Evolutionary conservation across 495 filamentous ascomycete species (phyloP).

Genomic region (Arthonia radiata): DNA sequence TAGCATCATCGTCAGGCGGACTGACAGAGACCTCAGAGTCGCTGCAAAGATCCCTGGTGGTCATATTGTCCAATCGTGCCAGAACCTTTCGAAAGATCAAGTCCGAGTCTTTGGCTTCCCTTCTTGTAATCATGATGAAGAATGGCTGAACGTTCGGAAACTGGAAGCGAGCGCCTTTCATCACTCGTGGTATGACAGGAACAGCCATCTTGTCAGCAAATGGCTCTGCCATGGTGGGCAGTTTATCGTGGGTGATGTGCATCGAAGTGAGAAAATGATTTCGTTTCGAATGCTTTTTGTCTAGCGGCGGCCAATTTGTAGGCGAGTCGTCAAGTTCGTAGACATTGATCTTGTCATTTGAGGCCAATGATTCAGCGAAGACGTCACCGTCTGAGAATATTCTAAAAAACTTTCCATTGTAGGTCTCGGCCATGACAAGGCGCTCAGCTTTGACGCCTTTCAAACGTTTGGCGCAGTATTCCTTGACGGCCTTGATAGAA

Average conservation of each 20-base stretch:
- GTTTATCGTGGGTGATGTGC: no score
- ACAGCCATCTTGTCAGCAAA: constrained; percentile 49
- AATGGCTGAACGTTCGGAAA: no score
- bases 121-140: constrained; percentile 32
- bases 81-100: constrained; percentile 37
- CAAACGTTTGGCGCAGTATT: constrained; percentile 45
- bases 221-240: constrained; percentile 31
- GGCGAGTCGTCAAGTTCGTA: constrained; percentile 60
- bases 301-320: constrained; percentile 40
- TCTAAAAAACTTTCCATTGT: constrained; percentile 58
- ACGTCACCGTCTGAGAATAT: constrained; percentile 40
- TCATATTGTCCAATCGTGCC: constrained; percentile 29
- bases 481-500: constrained; percentile 46
- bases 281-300: constrained; percentile 19
- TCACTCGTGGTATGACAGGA: constrained; percentile 49
- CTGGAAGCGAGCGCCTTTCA: no score
- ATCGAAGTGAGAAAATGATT: no score
- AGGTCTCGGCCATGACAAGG: constrained; percentile 56
- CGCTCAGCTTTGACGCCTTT: constrained; percentile 23
- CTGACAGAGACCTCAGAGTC: constrained; percentile 13
- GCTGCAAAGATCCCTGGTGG: constrained; percentile 31
- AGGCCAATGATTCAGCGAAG: constrained; percentile 41
- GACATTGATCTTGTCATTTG: constrained; percentile 40
- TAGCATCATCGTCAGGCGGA: constrained; percentile 13
- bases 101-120: constrained; percentile 34